Evolutionary conservation across 1,284 basidiomycete species (phyloP).

Genomic region (Ganoderma leucocontextum): DNA sequence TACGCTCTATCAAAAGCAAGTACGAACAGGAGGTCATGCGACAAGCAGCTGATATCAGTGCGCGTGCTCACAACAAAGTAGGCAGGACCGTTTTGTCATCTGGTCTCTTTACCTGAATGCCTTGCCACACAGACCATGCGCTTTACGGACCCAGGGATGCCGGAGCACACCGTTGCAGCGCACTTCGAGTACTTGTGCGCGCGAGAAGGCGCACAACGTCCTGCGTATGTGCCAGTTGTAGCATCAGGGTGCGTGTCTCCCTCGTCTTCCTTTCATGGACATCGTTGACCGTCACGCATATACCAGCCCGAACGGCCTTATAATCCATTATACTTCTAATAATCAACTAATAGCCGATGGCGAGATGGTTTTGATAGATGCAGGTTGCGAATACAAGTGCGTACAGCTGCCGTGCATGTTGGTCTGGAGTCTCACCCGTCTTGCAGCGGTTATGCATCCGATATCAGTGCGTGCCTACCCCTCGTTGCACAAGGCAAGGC

Average conservation of each 20-base stretch:
- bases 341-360: constrained; percentile 76
- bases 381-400: constrained; percentile 89
- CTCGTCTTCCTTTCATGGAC: not conserved
- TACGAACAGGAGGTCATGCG: constrained; percentile 78
- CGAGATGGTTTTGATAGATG: constrained; percentile 91
- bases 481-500: not conserved
- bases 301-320: constrained; percentile 80
- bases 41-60: constrained; percentile 79
- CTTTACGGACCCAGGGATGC: constrained; percentile 74
- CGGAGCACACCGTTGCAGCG: constrained; percentile 81
- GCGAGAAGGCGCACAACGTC: constrained; percentile 80
- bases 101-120: not conserved
- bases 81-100: constrained; percentile 13
- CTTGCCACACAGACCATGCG: constrained; percentile 74
- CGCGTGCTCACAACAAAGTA: constrained; percentile 80
- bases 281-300: constrained; percentile 7
- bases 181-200: constrained; percentile 91
- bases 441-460: constrained; percentile 89
- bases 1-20: constrained; percentile 77
- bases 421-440: not conserved
- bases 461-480: constrained; percentile 75
- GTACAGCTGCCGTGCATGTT: constrained; percentile 35
- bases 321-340: constrained; percentile 94
- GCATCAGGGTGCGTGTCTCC: constrained; percentile 79
- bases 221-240: constrained; percentile 95